These are phyloP conservation scores for Lactarius sanguifluus DNA, from an alignment of 768 basidiomycete species.

Conservation along the genomic window DNA sequence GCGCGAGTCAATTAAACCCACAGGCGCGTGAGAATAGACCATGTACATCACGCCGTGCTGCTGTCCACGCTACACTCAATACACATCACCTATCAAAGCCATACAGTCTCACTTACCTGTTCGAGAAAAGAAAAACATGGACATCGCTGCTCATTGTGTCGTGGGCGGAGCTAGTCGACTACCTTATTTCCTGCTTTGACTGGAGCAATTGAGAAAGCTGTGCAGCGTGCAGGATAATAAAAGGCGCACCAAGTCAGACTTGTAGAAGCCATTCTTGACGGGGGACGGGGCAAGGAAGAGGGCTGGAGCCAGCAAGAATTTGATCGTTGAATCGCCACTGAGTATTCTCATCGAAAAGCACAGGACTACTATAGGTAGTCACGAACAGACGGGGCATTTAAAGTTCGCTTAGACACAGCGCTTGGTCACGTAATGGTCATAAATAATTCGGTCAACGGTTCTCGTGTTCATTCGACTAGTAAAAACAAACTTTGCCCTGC, in stretches of 20 bases:
- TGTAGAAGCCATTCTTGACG: neutral
- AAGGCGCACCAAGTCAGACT: neutral
- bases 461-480: neutral
- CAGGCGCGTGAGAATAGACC: too few species aligned
- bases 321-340: neutral
- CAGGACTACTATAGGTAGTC: too few species aligned
- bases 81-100: too few species aligned
- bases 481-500: neutral
- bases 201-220: too few species aligned
- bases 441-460: neutral
- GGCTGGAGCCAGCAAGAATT: neutral
- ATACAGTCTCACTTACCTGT: too few species aligned
- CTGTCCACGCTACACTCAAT: too few species aligned
- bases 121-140: too few species aligned
- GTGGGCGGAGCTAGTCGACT: neutral
- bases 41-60: too few species aligned
- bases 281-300: neutral
- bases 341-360: neutral
- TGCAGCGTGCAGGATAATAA: neutral
- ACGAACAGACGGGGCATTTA: neutral
- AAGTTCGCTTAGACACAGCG: neutral
- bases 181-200: neutral
- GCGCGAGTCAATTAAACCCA: too few species aligned
- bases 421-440: neutral
- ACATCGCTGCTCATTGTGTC: constrained; percentile 2